Base-by-base conservation (phyloP, 768 basidiomycete genomes). In the Hygrophorus pudorinus region DNA sequence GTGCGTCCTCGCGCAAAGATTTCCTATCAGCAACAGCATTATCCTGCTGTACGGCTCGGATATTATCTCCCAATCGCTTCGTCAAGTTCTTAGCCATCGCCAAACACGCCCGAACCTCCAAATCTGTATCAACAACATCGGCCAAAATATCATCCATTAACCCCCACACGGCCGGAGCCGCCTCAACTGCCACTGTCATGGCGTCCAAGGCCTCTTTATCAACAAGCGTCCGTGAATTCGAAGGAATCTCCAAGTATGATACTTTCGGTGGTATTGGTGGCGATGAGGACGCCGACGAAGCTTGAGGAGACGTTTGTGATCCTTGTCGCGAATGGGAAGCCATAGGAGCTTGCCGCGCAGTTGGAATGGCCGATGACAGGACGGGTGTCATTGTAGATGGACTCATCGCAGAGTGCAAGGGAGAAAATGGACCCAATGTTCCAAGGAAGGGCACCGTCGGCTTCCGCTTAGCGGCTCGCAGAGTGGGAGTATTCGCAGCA, bases 81-180 rank as follows among this genome's bases (percentile, higher is more conserved):
- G 90, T 91, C 4, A 80, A 68, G 17, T 65, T 64, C 54, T 81
- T 74, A 12, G 88, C 88, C 37, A 63, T 70, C 21, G 71, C 68
- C 7, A 93, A 65, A 21, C 64, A 68, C 24, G 76, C 78, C 42
- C 64, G 65, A 45, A 80, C 60, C 36, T 77, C 72, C 33, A 58
- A 59, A 21, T 63, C 63, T 12, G 59, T 47, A 37, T 67, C 66
- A 20, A 66, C 52, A n/a, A 66, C 58, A 27, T 76, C 71, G 21
- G 64, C 63, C 42, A 87, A 60, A 48, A 84, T 69, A 45, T 82
- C 80, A 50, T 81, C 79, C 57, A 91, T 77, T 68, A 83, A 74
- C 46, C 79, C 70, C 87, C 91, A 97, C 17, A 89, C 83, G 18
- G 71, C 68, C 9, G 85, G 83, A 8, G 89, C 91, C 10, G 83